These are phyloP conservation scores for Omphalotus guepiniiformis DNA, from an alignment of 768 basidiomycete species.

Conservation along the genomic window DNA sequence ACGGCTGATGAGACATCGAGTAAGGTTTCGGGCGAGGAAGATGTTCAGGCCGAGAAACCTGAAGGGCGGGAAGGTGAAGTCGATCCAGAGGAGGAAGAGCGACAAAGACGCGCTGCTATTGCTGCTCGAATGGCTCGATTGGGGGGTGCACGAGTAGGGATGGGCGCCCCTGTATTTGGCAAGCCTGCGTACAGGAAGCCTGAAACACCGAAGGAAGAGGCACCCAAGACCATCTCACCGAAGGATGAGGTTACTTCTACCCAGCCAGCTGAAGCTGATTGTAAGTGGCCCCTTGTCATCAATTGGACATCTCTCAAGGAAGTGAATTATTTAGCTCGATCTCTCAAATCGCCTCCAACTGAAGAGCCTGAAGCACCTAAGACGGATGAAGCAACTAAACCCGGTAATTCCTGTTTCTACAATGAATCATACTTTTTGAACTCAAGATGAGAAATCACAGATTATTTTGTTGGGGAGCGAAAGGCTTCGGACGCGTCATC, in stretches of 20 bases:
- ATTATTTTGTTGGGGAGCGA: constrained; percentile 1
- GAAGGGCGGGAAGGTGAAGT: constrained; percentile 17
- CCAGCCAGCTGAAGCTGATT: too few species aligned
- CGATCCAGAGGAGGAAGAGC: constrained; percentile 67
- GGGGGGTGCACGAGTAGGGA: constrained; percentile 79
- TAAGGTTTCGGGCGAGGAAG: constrained; percentile 2
- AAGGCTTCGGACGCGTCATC: constrained; percentile 24
- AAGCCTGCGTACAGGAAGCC: constrained; percentile 34
- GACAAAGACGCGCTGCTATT: constrained; percentile 79
- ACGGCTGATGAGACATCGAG: neutral
- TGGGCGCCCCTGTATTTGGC: constrained; percentile 72
- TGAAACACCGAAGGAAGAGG: constrained; percentile 23
- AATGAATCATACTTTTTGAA: too few species aligned
- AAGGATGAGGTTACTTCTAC: neutral
- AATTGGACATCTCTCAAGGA: neutral
- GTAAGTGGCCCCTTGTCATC: neutral
- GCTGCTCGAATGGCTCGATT: constrained; percentile 92
- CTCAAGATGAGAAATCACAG: too few species aligned
- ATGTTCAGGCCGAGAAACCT: constrained; percentile 15
- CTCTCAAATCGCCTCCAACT: constrained; percentile 4
- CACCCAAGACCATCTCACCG: constrained; percentile 1
- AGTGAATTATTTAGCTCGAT: neutral
- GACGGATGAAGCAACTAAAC: constrained; percentile 3
- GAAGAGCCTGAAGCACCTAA: neutral
- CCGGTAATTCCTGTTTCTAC: too few species aligned